Evolutionary conservation across 2,329 filamentous ascomycete species (phyloP).

Genomic region (Penicillium sp.): DNA sequence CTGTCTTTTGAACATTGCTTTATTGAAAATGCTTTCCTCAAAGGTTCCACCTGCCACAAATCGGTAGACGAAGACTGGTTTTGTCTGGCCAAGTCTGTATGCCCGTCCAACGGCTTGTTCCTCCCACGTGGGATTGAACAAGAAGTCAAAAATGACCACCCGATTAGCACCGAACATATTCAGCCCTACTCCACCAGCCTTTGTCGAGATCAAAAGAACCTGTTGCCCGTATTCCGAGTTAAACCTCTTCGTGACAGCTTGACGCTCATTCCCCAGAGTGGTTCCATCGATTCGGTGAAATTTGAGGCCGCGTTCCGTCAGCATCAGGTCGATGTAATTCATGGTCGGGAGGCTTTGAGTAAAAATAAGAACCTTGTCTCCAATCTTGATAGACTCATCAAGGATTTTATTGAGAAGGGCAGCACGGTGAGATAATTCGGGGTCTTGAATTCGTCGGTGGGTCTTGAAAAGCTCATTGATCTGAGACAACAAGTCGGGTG

Average conservation of each 20-base stretch:
- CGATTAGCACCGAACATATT: conserved; percentile 85
- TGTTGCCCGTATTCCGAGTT: conserved; percentile 58
- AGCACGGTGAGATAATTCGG: conserved; percentile 69
- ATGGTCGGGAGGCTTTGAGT: conserved; percentile 73
- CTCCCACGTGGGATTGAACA: conserved; percentile 79
- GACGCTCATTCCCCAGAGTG: conserved; percentile 62
- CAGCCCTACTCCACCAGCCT: conserved; percentile 78
- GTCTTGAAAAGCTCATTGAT: conserved; percentile 37
- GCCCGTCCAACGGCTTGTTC: conserved; percentile 85
- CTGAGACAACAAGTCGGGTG: conserved; percentile 38
- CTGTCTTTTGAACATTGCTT: conserved; percentile 79
- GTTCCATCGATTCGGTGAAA: conserved; percentile 70
- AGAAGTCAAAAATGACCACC: conserved; percentile 83
- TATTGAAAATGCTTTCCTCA: conserved; percentile 74
- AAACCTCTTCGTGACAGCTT: conserved; percentile 69
- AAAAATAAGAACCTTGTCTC: conserved; percentile 82
- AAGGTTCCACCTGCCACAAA: conserved; percentile 79
- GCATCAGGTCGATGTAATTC: conserved; percentile 66
- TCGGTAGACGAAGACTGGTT: conserved; percentile 82
- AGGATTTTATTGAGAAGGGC: conserved; percentile 71
- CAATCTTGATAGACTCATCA: conserved; percentile 60
- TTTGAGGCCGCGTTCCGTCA: conserved; percentile 53
- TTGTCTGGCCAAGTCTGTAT: conserved; percentile 82
- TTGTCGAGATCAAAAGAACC: conserved; percentile 81
- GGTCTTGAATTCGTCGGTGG: conserved; percentile 41